Percentiles rank a stretch among this genome's conserved stretches.
phyloP scores from a whole-genome alignment of 345 rosid species.

The Eucalyptus cloeziana region DNA sequence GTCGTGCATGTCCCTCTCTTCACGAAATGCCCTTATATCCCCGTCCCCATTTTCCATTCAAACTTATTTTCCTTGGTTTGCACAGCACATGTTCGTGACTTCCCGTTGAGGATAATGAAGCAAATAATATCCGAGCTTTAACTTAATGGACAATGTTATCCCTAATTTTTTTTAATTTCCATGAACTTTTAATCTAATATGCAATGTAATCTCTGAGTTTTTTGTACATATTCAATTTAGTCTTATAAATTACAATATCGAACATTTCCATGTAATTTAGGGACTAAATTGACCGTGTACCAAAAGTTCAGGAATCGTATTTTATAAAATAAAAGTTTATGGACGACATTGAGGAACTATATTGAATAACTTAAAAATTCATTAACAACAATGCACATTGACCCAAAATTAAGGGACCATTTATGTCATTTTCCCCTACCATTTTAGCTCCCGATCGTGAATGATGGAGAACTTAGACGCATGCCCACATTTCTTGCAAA shows the following conservation, averaged over 20 bases:
- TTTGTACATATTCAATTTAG: accelerated
- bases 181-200: accelerated
- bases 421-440: not conserved
- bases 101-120: accelerated
- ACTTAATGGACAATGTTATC: accelerated
- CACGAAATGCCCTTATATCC: not conserved
- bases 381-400: accelerated
- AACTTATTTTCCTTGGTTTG: not conserved
- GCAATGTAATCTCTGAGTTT: accelerated
- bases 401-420: accelerated
- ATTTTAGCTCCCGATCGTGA: not conserved
- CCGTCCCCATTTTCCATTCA: not conserved
- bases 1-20: accelerated
- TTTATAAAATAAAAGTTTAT: accelerated
- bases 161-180: not conserved
- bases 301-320: accelerated
- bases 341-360: accelerated
- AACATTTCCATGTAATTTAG: not conserved
- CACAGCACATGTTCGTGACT: not conserved
- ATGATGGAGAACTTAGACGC: not conserved
- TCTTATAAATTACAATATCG: accelerated
- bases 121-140: accelerated
- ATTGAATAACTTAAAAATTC: not conserved
- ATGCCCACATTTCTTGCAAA: not conserved
- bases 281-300: accelerated